Conservation (phyloP, 768 basidiomycete species). For the Amyloporia xantha region DNA sequence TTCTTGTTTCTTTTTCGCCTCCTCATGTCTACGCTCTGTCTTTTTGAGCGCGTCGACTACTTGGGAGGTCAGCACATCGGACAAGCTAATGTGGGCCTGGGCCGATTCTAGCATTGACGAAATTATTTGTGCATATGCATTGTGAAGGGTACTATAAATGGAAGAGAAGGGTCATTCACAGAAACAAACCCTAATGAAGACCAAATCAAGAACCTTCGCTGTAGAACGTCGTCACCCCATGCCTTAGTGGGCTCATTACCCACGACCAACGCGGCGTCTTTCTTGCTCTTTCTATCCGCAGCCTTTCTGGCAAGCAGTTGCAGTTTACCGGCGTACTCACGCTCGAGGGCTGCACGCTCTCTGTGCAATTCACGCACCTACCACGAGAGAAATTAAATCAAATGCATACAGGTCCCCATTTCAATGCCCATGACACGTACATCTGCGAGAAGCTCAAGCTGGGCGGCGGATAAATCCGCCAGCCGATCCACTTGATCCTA, state of each 20-base stretch:
- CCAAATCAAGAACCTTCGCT: slow-evolving; percentile 53
- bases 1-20: slow-evolving; percentile 67
- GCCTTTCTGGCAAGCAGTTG: slow-evolving; percentile 61
- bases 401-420: not conserved
- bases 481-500: slow-evolving; percentile 75
- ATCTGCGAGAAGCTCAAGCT: slow-evolving; percentile 59
- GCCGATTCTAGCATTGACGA: slow-evolving; percentile 51
- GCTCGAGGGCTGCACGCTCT: slow-evolving; percentile 61
- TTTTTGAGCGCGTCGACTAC: slow-evolving; percentile 58
- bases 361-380: slow-evolving; percentile 71
- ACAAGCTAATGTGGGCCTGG: slow-evolving; percentile 62
- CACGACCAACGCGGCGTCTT: slow-evolving; percentile 46
- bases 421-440: slow-evolving; percentile 27
- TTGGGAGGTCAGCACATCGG: slow-evolving; percentile 52
- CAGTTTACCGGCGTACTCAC: slow-evolving; percentile 72
- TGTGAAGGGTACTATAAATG: slow-evolving; percentile 55
- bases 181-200: not conserved
- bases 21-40: slow-evolving; percentile 58
- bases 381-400: slow-evolving; percentile 2
- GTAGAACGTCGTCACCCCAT: slow-evolving; percentile 45
- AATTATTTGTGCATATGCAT: slow-evolving; percentile 65
- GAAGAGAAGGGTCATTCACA: not conserved
- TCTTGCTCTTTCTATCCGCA: slow-evolving; percentile 62
- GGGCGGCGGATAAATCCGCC: slow-evolving; percentile 48
- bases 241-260: slow-evolving; percentile 64